Conservation (phyloP, 75 land plant genomes). For the Picea glauca region DNA sequence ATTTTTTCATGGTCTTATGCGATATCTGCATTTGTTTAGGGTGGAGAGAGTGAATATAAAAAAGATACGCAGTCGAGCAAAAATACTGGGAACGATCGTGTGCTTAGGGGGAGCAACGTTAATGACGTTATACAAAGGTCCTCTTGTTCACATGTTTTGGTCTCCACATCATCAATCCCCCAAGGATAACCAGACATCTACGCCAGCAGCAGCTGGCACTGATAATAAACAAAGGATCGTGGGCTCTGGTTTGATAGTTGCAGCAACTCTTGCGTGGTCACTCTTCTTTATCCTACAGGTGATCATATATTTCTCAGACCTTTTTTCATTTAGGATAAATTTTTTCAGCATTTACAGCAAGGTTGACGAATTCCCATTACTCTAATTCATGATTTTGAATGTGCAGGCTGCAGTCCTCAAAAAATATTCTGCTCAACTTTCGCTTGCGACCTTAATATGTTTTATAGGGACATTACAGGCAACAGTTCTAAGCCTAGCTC, state of each 20-base stretch:
- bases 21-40: not conserved
- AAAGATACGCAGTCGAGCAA: constrained; percentile 32
- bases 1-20: too few species aligned
- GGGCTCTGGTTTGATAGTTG: constrained; percentile 24
- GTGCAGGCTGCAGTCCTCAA: constrained; percentile 34
- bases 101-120: constrained; percentile 11
- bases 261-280: constrained; percentile 22
- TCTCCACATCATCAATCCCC: not conserved
- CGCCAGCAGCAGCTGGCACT: not conserved
- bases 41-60: constrained; percentile 26
- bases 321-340: not conserved
- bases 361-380: too few species aligned
- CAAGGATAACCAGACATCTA: not conserved
- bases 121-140: constrained; percentile 17
- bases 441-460: constrained; percentile 43
- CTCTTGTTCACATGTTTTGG: not conserved
- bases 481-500: constrained; percentile 12
- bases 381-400: not conserved
- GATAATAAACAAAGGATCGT: constrained; percentile 13
- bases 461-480: constrained; percentile 22
- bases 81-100: constrained; percentile 30
- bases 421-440: constrained; percentile 43
- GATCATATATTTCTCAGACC: not conserved
- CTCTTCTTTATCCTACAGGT: constrained; percentile 33
- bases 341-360: not conserved